Base-by-base conservation (phyloP, 2,329 filamentous ascomycete species). In the Chaetoscypha palmicola region DNA sequence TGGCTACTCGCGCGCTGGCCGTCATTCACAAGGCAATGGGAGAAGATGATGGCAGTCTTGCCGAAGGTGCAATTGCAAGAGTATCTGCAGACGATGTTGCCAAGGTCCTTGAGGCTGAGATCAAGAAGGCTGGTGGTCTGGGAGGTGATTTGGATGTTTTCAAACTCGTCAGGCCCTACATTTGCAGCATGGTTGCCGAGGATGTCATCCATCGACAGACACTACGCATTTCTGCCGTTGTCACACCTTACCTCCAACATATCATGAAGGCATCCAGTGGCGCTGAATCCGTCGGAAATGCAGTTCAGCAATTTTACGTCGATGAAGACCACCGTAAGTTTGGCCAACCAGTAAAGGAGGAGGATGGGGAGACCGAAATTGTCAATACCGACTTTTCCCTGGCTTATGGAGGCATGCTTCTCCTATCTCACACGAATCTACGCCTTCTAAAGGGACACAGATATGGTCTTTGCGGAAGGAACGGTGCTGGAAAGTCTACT, bases 401-500 rank as follows among this genome's bases (percentile, higher is more conserved):
- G 19, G 92, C 90, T 37, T 98, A 98, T 61, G 92, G 92, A 64
- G 92, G 92, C 60, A 97, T 96, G 90, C 79, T 98, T 54, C 72
- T 98, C 49, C 77, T 98, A 17, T 96, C 89, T 4, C 92, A 97
- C 70, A 96, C 92, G 54, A 97, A 96, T 64, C 73, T 98, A 33
- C 83, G 89, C 32, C 79, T 98, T 7, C 77, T 97, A 59, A 96
- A 97, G 73, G 92, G 92, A 45, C 92, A 97, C 67, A 84, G 92
- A 47, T 98, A 98, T 63, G 92, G 92, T 64, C 85, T 98, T 14
- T 96, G 91, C 60, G 92, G 92, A 59, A 86, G 91, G 58, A 98
- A 98, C 65, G 92, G 92, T 70, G 89, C 90, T 45, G 92, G 92
- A 62, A 98, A 98, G 71, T 97, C 92, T n/a, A 98, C 92, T 1